Evolutionary conservation across 306 rosid species (phyloP), one percentile per base, ranked within the genome.

Genomic region (Quercus engelmannii): DNA sequence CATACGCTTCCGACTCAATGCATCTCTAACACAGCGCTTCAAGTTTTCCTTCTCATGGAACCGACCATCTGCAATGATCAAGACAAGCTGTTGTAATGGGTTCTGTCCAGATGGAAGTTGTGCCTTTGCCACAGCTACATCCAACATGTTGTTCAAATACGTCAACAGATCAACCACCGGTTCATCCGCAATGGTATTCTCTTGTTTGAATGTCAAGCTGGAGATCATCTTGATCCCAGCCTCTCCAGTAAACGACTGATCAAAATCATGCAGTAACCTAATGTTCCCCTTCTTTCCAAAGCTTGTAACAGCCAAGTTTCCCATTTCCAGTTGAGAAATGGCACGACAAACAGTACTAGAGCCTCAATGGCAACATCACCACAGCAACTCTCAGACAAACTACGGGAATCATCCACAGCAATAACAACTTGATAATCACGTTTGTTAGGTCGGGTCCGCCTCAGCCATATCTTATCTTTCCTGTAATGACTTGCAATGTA

Each of bases 351-450:
- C 28, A 26, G 3, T 26, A 26, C 28, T 26, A 26, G 28, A 26
- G 28, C 28, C 28, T 26, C 28, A 26, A 26, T 26, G 28, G 28
- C 28, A 2, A 26, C 28, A 26, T 26, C 28, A 26, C 3, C 28
- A 21, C 94, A 80, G 64, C 87, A 18, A 85, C 81, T 89, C 85
- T 92, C 97, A 9, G 95, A 91, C 98, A 95, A 92, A 65, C 99
- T 95, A 26, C 74, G 89, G 55, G 99, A 89, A 21, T 95, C 99
- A 88, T 95, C 99, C 83, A 95, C 79, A 1, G 97, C 99, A 81
- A 94, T 91, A 38, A 94, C 93, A 49, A 92, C 88, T 89, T 94
- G 97, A 73, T 94, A 94, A 84, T 95, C 98, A 21, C 94, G 98
- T 84, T 95, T 95, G 83, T 95, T 91, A 62, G 95, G 99, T 28